phyloP scores from a whole-genome alignment of 805 yeast genomes.

The Barnettozyma siamensis region DNA sequence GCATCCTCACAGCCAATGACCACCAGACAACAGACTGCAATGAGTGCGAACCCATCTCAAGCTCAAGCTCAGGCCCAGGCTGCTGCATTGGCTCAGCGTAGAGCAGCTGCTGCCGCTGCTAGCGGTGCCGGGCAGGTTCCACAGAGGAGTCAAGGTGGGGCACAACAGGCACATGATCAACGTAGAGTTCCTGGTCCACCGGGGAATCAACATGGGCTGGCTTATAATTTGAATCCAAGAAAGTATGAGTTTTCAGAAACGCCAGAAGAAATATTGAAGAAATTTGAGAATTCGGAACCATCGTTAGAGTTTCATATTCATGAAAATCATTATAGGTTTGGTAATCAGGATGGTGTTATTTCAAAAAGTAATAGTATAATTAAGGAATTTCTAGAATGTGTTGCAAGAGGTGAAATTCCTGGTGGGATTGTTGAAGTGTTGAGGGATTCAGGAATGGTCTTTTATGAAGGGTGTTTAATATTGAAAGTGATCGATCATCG shows the following conservation, averaged over 20 bases:
- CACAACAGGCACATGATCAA: background rate
- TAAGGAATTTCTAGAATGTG: constrained; percentile 72
- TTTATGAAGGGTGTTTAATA: constrained; percentile 88
- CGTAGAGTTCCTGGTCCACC: constrained; percentile 5
- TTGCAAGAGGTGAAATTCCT: constrained; percentile 79
- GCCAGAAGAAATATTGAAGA: constrained; percentile 64
- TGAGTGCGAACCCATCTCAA: background rate
- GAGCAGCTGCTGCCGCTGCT: background rate
- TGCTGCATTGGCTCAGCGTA: background rate
- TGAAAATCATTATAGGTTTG: constrained; percentile 87
- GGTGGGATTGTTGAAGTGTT: constrained; percentile 85
- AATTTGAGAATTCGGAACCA: constrained; percentile 72
- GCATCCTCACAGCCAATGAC: constrained; percentile 5
- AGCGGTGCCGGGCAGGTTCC: constrained; percentile 3
- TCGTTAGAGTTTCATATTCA: constrained; percentile 86
- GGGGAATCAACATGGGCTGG: constrained; percentile 25
- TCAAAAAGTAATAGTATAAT: constrained; percentile 75
- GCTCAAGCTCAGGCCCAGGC: constrained; percentile 11
- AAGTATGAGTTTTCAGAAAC: constrained; percentile 62
- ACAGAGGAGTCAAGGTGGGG: constrained; percentile 18
- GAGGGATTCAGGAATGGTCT: constrained; percentile 75
- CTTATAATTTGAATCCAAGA: constrained; percentile 29
- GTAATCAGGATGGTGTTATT: constrained; percentile 82
- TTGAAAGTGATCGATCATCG: constrained; percentile 86
- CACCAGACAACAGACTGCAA: constrained; percentile 12